Conservation (phyloP, 305 asterid genomes). For the Fraxinus angustifolia region DNA sequence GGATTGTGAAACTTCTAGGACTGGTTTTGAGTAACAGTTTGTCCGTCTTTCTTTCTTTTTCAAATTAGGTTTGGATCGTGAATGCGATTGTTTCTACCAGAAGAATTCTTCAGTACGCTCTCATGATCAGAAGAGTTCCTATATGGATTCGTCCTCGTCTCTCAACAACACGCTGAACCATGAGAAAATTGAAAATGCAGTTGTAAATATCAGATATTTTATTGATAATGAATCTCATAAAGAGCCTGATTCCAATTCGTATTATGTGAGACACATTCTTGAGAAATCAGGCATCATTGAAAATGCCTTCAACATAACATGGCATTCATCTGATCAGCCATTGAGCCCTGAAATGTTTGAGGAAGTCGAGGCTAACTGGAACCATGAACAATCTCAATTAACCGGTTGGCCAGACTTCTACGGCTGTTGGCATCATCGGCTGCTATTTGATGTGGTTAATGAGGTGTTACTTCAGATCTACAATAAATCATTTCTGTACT, state of each 20-base stretch:
- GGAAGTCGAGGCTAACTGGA: constrained; percentile 58
- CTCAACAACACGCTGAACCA: neutral
- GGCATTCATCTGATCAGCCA: constrained; percentile 53
- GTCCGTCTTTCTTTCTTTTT: neutral
- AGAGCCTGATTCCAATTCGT: constrained; percentile 34
- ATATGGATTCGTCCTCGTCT: neutral
- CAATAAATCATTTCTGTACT: constrained; percentile 50
- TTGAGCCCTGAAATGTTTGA: constrained; percentile 48
- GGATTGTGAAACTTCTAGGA: neutral
- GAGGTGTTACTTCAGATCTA: constrained; percentile 51
- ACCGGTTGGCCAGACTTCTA: constrained; percentile 33
- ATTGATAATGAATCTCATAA: neutral
- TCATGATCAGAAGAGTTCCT: constrained; percentile 3
- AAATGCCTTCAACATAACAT: constrained; percentile 33
- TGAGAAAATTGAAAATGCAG: constrained; percentile 17
- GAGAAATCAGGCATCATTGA: constrained; percentile 51
- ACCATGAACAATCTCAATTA: constrained; percentile 33
- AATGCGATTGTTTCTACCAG: constrained; percentile 3
- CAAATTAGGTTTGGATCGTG: constrained; percentile 33
- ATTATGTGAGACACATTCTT: constrained; percentile 55
- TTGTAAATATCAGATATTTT: neutral
- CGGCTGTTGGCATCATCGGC: constrained; percentile 54
- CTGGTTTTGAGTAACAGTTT: neutral
- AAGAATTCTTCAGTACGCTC: constrained; percentile 17
- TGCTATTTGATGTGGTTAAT: constrained; percentile 61